Conservation (phyloP, 2,329 filamentous ascomycete species). For the Neurospora crassa region DNA sequence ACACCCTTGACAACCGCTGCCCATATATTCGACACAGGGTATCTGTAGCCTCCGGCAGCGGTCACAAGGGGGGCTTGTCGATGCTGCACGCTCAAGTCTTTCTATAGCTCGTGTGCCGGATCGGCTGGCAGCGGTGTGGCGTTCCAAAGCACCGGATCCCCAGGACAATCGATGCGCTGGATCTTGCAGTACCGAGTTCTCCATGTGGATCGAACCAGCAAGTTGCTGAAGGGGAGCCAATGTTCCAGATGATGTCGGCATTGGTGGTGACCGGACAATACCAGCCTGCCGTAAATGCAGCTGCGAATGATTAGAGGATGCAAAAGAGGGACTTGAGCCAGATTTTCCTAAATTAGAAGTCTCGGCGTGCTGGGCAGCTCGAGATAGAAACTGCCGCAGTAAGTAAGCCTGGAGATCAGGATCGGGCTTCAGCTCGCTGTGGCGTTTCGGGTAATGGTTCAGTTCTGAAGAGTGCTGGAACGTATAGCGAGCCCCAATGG, state of each 20-base stretch:
- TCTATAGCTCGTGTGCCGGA: slow-evolving; percentile 68
- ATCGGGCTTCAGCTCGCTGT: slow-evolving; percentile 21
- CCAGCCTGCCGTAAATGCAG: not conserved
- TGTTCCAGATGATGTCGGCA: not conserved
- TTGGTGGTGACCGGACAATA: not conserved
- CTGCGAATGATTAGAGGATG: slow-evolving; percentile 17
- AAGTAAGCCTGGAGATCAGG: slow-evolving; percentile 46
- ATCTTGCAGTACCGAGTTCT: not conserved
- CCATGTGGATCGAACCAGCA: not conserved
- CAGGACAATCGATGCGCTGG: not conserved
- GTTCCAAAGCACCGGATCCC: not conserved
- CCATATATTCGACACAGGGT: slow-evolving; percentile 71
- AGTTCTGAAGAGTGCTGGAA: slow-evolving; percentile 23
- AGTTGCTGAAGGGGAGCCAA: not conserved
- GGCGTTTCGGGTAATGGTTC: slow-evolving; percentile 20
- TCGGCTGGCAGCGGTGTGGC: slow-evolving; percentile 23
- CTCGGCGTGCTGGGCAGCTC: slow-evolving; percentile 20
- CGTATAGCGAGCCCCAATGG: slow-evolving; percentile 50
- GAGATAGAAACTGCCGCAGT: slow-evolving; percentile 40
- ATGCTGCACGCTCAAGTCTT: slow-evolving; percentile 60
- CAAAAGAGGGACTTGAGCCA: slow-evolving; percentile 14
- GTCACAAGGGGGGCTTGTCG: slow-evolving; percentile 75
- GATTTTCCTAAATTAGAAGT: not conserved
- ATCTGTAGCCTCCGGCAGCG: slow-evolving; percentile 71
- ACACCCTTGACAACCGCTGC: slow-evolving; percentile 73